phyloP scores from a whole-genome alignment of 2,329 filamentous ascomycete species.

The Sarocladium brachiariae region DNA sequence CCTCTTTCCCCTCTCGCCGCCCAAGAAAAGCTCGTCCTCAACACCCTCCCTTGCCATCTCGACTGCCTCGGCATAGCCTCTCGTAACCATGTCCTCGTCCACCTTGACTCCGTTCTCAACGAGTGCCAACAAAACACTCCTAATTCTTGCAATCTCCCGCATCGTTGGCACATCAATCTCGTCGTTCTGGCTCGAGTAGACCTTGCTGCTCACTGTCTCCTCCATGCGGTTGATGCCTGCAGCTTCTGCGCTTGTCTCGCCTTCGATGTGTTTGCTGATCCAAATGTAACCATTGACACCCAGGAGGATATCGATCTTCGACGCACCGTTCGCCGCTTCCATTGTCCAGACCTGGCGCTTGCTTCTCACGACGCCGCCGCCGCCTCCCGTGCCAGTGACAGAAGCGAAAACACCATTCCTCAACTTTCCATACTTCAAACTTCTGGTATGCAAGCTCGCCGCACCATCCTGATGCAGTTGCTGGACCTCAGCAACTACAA shows the following conservation, averaged over 20 bases:
- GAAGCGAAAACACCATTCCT: constrained; percentile 86
- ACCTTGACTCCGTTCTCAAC: constrained; percentile 78
- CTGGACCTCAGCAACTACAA: constrained; percentile 93
- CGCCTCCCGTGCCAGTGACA: constrained; percentile 76
- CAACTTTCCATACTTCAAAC: constrained; percentile 89
- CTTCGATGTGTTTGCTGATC: constrained; percentile 78
- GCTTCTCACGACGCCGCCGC: constrained; percentile 75
- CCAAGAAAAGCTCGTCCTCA: constrained; percentile 53
- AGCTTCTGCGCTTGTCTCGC: constrained; percentile 41
- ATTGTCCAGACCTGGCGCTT: constrained; percentile 86
- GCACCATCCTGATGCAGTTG: constrained; percentile 77
- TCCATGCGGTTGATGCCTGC: constrained; percentile 75
- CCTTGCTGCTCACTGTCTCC: constrained; percentile 74
- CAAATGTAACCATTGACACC: constrained; percentile 97
- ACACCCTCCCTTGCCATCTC: constrained; percentile 61
- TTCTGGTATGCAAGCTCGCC: constrained; percentile 82
- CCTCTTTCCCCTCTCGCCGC: constrained; percentile 47
- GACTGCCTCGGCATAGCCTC: constrained; percentile 74
- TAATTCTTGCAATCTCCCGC: constrained; percentile 79
- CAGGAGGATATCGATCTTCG: constrained; percentile 75
- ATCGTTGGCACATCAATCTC: constrained; percentile 68
- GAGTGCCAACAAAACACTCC: constrained; percentile 73
- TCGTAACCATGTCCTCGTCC: constrained; percentile 82
- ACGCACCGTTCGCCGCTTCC: constrained; percentile 46
- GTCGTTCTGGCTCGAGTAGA: constrained; percentile 96